Evolutionary conservation across 1,139 yeast genomes (phyloP).

Genomic region (Geotrichum fermentans): DNA sequence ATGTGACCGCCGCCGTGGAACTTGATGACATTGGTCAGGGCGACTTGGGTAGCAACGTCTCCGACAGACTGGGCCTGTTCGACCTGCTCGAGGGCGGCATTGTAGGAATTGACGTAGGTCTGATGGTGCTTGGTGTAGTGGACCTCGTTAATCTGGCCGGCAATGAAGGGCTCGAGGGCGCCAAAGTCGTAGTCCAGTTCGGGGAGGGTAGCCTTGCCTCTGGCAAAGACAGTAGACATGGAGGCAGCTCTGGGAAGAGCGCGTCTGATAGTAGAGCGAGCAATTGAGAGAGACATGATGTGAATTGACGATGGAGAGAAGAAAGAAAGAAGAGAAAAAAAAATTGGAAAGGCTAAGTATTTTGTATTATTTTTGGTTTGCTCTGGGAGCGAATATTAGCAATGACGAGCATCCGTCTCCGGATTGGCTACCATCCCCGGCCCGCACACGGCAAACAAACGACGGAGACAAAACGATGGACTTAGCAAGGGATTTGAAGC

Average conservation of each 20-base stretch:
- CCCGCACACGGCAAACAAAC: no score
- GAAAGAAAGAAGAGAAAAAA: background rate
- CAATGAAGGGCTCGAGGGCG: constrained; percentile 85
- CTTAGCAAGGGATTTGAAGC: no score
- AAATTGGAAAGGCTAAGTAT: background rate
- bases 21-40: constrained; percentile 72
- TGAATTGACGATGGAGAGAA: background rate
- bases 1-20: constrained; percentile 95
- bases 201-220: constrained; percentile 59
- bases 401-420: no score
- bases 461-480: no score
- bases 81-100: constrained; percentile 73
- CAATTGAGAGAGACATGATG: constrained; percentile 18
- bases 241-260: constrained; percentile 13
- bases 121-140: constrained; percentile 95
- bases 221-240: constrained; percentile 16
- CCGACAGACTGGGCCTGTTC: constrained; percentile 64
- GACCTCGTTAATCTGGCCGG: constrained; percentile 82
- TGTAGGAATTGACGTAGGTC: constrained; percentile 86
- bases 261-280: constrained; percentile 19
- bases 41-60: constrained; percentile 62
- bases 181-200: constrained; percentile 82
- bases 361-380: background rate
- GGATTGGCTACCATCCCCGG: no score
- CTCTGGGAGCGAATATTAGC: background rate